Percentiles rank a stretch among this genome's conserved stretches.
Evolutionary conservation across 139 green algal species (phyloP).

Genomic region (Volvox africanus): DNA sequence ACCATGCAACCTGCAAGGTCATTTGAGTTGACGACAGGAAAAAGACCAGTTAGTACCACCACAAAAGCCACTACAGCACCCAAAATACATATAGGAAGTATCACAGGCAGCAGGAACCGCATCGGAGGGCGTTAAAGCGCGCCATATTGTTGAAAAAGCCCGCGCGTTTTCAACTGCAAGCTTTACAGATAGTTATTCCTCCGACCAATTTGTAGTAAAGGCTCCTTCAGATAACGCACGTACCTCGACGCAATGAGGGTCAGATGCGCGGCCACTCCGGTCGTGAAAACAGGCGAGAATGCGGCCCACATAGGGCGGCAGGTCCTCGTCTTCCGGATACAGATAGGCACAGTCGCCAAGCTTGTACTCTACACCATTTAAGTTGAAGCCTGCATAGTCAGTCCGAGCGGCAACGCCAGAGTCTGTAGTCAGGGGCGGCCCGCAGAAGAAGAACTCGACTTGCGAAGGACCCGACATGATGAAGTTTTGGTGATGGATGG

Average conservation of each 20-base stretch:
- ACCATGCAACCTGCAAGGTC: conserved; percentile 58
- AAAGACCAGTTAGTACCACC: neutral
- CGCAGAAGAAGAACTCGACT: conserved; percentile 36
- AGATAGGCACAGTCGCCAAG: conserved; percentile 41
- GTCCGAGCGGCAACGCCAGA: neutral
- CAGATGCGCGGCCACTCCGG: neutral
- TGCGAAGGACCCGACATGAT: conserved; percentile 24
- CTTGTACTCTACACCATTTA: conserved; percentile 27
- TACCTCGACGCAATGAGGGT: conserved; percentile 49
- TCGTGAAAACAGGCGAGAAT: neutral
- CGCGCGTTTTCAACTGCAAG: neutral
- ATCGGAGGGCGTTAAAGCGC: neutral
- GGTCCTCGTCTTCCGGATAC: conserved; percentile 30
- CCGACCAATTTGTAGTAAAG: neutral
- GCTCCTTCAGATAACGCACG: neutral
- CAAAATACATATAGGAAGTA: neutral
- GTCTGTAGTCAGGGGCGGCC: conserved; percentile 9
- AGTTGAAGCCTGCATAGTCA: conserved; percentile 39
- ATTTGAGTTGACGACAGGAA: neutral
- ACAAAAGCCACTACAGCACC: neutral
- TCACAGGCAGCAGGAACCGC: neutral
- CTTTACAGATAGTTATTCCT: neutral
- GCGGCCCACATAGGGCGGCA: conserved; percentile 3
- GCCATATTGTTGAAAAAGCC: neutral
- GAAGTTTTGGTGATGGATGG: conserved; percentile 5